Conservation (phyloP, 441 rosid species). For the Jatropha podagrica region DNA sequence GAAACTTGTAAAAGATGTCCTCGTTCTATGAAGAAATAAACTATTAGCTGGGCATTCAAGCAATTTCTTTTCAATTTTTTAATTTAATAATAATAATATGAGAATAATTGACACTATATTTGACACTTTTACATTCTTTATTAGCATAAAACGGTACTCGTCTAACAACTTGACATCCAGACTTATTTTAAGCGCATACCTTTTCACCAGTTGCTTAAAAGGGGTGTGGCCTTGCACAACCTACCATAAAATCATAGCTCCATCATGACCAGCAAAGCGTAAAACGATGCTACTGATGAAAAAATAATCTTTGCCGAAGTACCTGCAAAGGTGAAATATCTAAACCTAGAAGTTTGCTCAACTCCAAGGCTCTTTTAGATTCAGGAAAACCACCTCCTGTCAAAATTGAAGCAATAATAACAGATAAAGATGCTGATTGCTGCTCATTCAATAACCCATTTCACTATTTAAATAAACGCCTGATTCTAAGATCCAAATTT, state of each 20-base stretch:
- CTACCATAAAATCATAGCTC: conserved; percentile 34
- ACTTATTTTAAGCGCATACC: conserved; percentile 33
- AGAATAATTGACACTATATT: background rate
- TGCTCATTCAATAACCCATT: background rate
- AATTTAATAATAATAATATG: background rate
- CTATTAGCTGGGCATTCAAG: background rate
- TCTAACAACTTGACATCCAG: background rate
- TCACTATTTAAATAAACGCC: background rate
- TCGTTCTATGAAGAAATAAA: background rate
- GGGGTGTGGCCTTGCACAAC: conserved; percentile 85
- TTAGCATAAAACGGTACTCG: background rate
- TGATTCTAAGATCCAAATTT: background rate
- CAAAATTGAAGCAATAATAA: conserved; percentile 5
- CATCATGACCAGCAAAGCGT: background rate
- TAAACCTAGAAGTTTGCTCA: conserved; percentile 56
- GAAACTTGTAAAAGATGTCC: background rate
- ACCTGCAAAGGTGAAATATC: conserved; percentile 68
- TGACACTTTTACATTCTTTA: background rate
- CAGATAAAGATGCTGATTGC: background rate
- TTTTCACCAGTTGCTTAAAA: conserved; percentile 55
- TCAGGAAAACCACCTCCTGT: conserved; percentile 84
- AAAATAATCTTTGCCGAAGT: background rate
- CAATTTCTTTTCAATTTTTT: background rate
- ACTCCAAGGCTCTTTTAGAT: conserved; percentile 74
- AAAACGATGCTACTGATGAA: background rate